These are phyloP conservation scores for Halophytophthora polymorphica DNA, from an alignment of 352 stramenopile genomes.

Conservation along the genomic window DNA sequence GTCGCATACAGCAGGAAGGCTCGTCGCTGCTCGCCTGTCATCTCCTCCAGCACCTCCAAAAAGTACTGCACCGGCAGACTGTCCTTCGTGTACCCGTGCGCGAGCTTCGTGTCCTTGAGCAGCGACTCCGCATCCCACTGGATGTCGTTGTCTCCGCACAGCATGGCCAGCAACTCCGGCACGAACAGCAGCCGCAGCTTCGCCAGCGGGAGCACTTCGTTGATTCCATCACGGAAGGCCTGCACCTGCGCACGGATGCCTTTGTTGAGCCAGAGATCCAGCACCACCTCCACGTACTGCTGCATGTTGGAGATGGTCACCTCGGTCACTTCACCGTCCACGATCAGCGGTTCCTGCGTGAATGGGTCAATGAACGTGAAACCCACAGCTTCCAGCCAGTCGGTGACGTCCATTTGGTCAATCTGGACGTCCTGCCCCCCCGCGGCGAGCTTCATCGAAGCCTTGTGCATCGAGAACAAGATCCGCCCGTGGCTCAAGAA, in stretches of 20 bases:
- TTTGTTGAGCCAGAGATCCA: constrained; percentile 58
- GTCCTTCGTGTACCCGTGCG: constrained; percentile 81
- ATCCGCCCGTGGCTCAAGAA: constrained; percentile 69
- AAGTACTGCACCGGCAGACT: constrained; percentile 68
- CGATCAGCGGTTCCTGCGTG: constrained; percentile 58
- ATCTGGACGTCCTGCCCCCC: constrained; percentile 42
- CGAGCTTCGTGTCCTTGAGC: constrained; percentile 69
- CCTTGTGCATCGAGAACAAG: constrained; percentile 50
- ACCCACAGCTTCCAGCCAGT: constrained; percentile 64
- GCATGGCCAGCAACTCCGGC: constrained; percentile 53
- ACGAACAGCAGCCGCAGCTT: constrained; percentile 76
- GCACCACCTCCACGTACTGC: constrained; percentile 54
- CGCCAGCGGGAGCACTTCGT: constrained; percentile 62
- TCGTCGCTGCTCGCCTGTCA: constrained; percentile 54
- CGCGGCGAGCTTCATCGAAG: constrained; percentile 26
- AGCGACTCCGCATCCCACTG: constrained; percentile 65
- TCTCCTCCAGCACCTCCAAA: constrained; percentile 64
- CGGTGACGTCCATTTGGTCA: constrained; percentile 39
- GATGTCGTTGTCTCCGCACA: constrained; percentile 77
- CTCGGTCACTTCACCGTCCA: constrained; percentile 32
- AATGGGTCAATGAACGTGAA: constrained; percentile 81
- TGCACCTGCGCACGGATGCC: constrained; percentile 64
- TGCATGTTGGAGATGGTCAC: constrained; percentile 59
- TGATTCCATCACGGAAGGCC: constrained; percentile 75
- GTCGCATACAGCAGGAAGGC: constrained; percentile 81